Evolutionary conservation across 2,329 filamentous ascomycete species (phyloP).

Genomic region (Trichophyton simii): DNA sequence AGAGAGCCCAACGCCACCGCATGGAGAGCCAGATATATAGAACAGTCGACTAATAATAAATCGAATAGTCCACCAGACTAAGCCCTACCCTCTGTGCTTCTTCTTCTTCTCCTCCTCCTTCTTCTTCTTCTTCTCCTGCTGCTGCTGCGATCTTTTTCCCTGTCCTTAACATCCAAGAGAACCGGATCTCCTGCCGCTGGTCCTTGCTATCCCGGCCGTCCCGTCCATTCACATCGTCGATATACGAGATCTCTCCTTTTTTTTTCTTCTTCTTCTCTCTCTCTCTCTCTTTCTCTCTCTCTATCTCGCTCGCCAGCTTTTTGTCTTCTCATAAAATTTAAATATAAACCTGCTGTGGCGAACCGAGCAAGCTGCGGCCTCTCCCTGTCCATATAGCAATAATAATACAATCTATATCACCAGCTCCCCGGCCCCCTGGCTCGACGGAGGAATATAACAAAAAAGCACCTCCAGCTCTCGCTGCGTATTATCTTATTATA

Average conservation of each 20-base stretch:
- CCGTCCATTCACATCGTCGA: neutral
- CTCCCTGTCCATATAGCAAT: neutral
- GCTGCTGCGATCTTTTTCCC: neutral
- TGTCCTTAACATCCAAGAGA: neutral
- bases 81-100: neutral
- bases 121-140: neutral
- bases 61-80: neutral
- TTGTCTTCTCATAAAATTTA: neutral
- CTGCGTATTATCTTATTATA: neutral
- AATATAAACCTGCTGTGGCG: neutral
- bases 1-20: too few species aligned
- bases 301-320: too few species aligned
- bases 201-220: neutral
- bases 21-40: too few species aligned
- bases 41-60: too few species aligned
- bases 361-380: neutral
- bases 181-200: neutral
- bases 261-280: neutral
- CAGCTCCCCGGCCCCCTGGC: neutral
- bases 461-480: neutral
- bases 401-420: neutral
- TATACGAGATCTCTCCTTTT: neutral
- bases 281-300: neutral
- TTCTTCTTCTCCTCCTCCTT: neutral
- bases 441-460: neutral